These are phyloP conservation scores for Orbilia blumenaviensis DNA, from an alignment of 2,329 filamentous ascomycete genomes.

Conservation along the genomic window DNA sequence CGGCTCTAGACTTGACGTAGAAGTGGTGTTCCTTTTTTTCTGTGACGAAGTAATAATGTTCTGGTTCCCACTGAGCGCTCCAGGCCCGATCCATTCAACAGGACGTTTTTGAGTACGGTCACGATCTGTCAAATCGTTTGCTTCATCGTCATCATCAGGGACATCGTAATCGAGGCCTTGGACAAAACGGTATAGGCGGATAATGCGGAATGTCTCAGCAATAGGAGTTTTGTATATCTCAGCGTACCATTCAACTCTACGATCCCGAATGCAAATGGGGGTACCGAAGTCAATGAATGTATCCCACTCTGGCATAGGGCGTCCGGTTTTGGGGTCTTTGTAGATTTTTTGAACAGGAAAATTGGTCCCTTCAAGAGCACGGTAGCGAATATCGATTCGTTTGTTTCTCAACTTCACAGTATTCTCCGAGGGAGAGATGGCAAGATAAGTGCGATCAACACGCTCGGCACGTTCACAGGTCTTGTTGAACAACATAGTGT, in stretches of 20 bases:
- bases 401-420: slow-evolving; percentile 36
- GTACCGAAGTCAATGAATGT: slow-evolving; percentile 31
- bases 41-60: slow-evolving; percentile 10
- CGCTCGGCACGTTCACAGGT: slow-evolving; percentile 48
- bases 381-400: slow-evolving; percentile 33
- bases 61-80: slow-evolving; percentile 8
- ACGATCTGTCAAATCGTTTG: slow-evolving; percentile 27
- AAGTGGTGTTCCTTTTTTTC: background rate
- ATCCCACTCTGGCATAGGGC: slow-evolving; percentile 48
- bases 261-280: slow-evolving; percentile 19
- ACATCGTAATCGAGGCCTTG: slow-evolving; percentile 41
- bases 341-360: slow-evolving; percentile 45
- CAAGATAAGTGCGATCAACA: slow-evolving; percentile 45
- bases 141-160: slow-evolving; percentile 24
- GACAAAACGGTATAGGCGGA: slow-evolving; percentile 44
- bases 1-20: slow-evolving; percentile 5
- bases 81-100: slow-evolving; percentile 34
- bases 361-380: slow-evolving; percentile 4
- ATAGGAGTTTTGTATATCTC: slow-evolving; percentile 40
- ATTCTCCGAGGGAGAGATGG: slow-evolving; percentile 37
- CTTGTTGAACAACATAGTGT: slow-evolving; percentile 43
- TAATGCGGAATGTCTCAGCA: slow-evolving; percentile 30
- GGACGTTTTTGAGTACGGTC: slow-evolving; percentile 40
- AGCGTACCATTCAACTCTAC: slow-evolving; percentile 40
- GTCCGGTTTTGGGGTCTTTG: slow-evolving; percentile 46